Evolutionary conservation across 306 rosid genomes (phyloP).

Genomic region (Rosa lucieae): DNA sequence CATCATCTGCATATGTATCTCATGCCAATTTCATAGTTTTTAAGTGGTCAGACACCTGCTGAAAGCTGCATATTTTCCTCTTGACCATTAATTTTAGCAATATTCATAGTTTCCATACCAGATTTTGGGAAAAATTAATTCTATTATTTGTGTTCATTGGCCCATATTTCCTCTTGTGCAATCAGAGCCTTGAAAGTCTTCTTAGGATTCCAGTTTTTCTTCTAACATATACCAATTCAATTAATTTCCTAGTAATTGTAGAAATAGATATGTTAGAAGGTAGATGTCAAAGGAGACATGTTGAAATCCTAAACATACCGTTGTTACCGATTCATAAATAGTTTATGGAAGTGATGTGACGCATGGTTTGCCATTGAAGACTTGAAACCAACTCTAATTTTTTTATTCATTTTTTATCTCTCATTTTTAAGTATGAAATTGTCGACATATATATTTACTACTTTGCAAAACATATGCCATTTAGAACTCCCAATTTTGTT

Average conservation of each 20-base stretch:
- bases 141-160: not conserved
- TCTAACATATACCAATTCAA: not conserved
- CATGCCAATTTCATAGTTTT: not conserved
- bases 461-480: not conserved
- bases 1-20: not conserved
- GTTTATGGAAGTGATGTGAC: not conserved
- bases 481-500: no score
- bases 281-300: not conserved
- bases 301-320: not conserved
- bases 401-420: not conserved
- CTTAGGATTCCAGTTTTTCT: not conserved
- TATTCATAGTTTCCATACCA: not conserved
- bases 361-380: not conserved
- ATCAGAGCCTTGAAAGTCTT: not conserved
- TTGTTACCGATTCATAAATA: not conserved
- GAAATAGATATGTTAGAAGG: not conserved
- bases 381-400: not conserved
- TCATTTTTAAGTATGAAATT: not conserved
- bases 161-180: not conserved
- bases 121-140: not conserved
- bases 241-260: not conserved
- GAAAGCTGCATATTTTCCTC: slow-evolving; percentile 8
- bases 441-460: not conserved
- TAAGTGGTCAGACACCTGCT: not conserved
- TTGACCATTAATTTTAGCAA: not conserved